phyloP scores from a whole-genome alignment of 164 flowering plant genomes.

The Vitis labrusca region DNA sequence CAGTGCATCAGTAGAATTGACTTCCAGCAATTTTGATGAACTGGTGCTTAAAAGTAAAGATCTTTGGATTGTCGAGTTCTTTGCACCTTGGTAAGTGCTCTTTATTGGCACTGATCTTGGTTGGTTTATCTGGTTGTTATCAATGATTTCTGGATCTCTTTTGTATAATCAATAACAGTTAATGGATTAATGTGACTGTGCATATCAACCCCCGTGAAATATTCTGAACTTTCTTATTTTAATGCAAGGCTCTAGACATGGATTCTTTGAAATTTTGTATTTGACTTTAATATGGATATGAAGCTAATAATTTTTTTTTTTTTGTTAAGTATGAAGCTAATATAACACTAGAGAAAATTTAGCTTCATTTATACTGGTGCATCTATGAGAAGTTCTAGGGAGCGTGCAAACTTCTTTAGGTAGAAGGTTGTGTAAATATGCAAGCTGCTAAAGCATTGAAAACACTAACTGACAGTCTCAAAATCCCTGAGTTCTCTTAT shows the following conservation, averaged over 20 bases:
- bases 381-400: not conserved
- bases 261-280: too few species aligned
- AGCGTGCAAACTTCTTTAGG: not conserved
- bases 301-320: not conserved
- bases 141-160: not conserved
- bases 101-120: conserved; percentile 1
- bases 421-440: not conserved
- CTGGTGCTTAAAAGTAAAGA: conserved; percentile 87
- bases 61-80: conserved; percentile 96
- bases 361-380: not conserved
- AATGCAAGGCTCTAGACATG: too few species aligned
- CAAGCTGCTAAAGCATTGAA: not conserved
- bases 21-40: conserved; percentile 83
- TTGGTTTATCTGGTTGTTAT: not conserved
- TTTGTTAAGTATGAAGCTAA: not conserved
- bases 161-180: not conserved
- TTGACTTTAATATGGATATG: not conserved
- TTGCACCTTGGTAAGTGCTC: conserved; percentile 88
- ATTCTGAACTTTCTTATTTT: not conserved
- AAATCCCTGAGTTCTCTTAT: not conserved
- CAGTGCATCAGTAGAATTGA: conserved; percentile 76
- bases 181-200: not conserved
- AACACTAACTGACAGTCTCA: not conserved
- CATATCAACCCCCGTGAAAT: not conserved
- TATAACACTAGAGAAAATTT: not conserved